phyloP scores from a whole-genome alignment of 805 yeast species.

The Ogataea populi-albae region DNA sequence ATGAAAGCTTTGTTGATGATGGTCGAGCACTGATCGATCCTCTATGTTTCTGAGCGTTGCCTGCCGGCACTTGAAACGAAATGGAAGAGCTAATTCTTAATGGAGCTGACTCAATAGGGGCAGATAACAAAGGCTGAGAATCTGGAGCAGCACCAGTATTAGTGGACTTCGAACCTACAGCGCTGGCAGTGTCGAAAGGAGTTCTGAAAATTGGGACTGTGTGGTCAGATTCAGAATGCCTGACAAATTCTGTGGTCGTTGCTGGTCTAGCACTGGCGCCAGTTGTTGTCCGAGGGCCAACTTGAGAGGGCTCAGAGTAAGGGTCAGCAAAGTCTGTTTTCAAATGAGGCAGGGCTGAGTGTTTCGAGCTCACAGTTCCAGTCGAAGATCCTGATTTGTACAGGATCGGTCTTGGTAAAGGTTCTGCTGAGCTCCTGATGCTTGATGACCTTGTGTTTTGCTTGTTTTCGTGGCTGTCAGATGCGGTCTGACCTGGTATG shows the following conservation, averaged over 20 bases:
- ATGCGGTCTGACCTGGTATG: neutral
- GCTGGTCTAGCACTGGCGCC: neutral
- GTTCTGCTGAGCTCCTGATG: slow-evolving; percentile 4
- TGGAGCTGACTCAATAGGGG: slow-evolving; percentile 12
- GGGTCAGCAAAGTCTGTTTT: slow-evolving; percentile 15
- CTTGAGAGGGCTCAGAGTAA: neutral
- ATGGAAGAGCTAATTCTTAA: slow-evolving; percentile 30
- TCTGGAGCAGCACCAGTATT: slow-evolving; percentile 1
- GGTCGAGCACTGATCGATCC: slow-evolving; percentile 59
- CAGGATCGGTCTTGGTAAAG: slow-evolving; percentile 21
- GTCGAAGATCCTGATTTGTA: slow-evolving; percentile 17
- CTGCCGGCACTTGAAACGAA: slow-evolving; percentile 47
- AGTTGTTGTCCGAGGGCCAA: too few relatives aligned
- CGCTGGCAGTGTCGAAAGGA: neutral
- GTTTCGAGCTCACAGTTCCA: slow-evolving; percentile 11
- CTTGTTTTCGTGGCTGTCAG: slow-evolving; percentile 1
- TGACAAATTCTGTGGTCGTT: neutral
- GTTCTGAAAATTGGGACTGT: neutral
- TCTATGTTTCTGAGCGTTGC: slow-evolving; percentile 42
- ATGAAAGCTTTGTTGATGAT: slow-evolving; percentile 34
- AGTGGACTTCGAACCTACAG: too few relatives aligned
- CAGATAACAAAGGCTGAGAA: neutral
- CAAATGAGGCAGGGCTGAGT: slow-evolving; percentile 23
- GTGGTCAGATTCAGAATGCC: slow-evolving; percentile 1
- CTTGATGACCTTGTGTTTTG: neutral